Evolutionary conservation across 805 yeast genomes (phyloP), one percentile per base, ranked within the genome.

Genomic region (Kluyveromyces nonfermentans): DNA sequence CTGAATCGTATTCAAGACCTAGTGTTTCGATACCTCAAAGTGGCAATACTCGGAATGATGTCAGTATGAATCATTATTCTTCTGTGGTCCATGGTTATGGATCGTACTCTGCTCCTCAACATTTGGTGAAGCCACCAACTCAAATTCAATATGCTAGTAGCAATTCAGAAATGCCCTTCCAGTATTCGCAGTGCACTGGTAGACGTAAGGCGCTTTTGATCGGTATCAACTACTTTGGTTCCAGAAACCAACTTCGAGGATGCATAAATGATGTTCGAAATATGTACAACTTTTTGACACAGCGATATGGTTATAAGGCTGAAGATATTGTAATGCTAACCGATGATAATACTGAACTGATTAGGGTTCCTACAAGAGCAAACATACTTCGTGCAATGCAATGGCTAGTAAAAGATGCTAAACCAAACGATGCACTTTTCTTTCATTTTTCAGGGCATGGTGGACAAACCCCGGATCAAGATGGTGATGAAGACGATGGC

Each of bases 361-460:
- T 68, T 45, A 43, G 58, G 20, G 68, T 79, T 9, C 95, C 95
- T 16, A 77, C 85, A 2, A 68, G 74, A 43, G 77, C 70, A 5
- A 85, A 86, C 59, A 85, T 86, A 59, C 56, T 84, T 17, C 70
- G 80, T 35, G 95, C 88, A 2, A 82, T 84, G 84, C 78, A 74
- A 44, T 85, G 95, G 95, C 71, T 85, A 18, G 89, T 82, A 17
- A 68, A 67, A 17, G 82, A 71, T 48, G 93, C 94, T 0, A 69
- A 66, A 51, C 81, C 93, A 14, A 84, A 85, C 52, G 95, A 85
- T 63, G 75, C 87, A 7, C 62, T 85, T 40, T 80, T 86, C 53
- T 77, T 86, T 71, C 95, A 86, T 60, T 85, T 81, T 58, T 82
- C 93, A 0, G 93, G 95, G 7, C 95, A 86, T 57, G 95, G 95